Evolutionary conservation across 83 land plant genomes (phyloP).

Genomic region (Picea engelmannii): DNA sequence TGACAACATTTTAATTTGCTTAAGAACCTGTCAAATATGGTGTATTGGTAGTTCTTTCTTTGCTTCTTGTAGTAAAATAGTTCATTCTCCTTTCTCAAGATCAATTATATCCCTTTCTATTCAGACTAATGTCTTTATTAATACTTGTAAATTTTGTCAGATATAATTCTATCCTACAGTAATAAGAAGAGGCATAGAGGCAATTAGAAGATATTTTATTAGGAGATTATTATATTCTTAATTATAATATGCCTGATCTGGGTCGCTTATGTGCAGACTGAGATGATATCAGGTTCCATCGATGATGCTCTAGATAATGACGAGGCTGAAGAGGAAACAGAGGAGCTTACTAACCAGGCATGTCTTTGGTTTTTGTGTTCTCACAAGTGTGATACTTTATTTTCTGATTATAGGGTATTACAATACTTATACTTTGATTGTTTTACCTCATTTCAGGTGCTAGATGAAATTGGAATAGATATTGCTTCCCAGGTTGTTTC

Average conservation of each 20-base stretch:
- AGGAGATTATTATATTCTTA: not conserved
- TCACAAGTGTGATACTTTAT: not conserved
- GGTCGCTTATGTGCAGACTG: constrained; percentile 46
- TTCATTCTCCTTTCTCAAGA: not conserved
- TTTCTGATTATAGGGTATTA: not conserved
- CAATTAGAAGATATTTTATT: not conserved
- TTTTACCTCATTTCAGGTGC: constrained; percentile 45
- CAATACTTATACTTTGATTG: not conserved
- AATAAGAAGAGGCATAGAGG: not conserved
- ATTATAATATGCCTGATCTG: not conserved
- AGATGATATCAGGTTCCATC: constrained; percentile 85
- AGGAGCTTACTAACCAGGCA: constrained; percentile 82
- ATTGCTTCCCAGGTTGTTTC: constrained; percentile 74
- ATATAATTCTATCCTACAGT: not conserved
- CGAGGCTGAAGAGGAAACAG: constrained; percentile 85
- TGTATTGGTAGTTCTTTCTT: not conserved
- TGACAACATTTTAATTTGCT: not conserved
- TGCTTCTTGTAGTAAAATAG: not conserved
- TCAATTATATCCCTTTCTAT: not conserved
- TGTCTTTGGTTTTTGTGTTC: not conserved
- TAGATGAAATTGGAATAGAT: constrained; percentile 86
- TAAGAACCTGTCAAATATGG: not conserved
- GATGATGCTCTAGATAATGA: constrained; percentile 81
- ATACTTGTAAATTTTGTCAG: not conserved
- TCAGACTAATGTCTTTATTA: not conserved